A percentile compares a stretch with the other conserved stretches of the same genome.
phyloP scores from a whole-genome alignment of 306 rosid genomes.

The Morella rubra region DNA sequence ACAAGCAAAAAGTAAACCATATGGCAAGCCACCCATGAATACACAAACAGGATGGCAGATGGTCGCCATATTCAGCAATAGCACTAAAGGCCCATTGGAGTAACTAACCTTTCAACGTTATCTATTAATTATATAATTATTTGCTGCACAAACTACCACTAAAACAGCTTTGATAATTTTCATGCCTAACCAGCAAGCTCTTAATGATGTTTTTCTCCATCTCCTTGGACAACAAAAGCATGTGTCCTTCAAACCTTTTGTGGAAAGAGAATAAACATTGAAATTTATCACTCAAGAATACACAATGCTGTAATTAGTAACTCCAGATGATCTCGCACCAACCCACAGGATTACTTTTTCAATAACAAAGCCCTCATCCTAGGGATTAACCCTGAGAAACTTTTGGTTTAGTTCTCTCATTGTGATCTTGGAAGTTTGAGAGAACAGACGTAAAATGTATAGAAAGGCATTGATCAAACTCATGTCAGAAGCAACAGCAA shows the following conservation, averaged over 20 bases:
- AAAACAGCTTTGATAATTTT: background rate
- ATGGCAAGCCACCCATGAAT: conserved; percentile 14
- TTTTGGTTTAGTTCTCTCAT: background rate
- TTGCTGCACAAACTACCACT: background rate
- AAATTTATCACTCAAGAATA: background rate
- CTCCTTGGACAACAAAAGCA: background rate
- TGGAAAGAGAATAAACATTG: background rate
- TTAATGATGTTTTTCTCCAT: background rate
- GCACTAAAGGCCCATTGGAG: background rate
- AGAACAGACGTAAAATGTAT: background rate
- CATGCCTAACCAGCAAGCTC: background rate
- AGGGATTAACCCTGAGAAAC: background rate
- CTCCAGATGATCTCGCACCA: background rate
- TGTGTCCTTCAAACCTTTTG: background rate
- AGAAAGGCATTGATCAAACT: background rate
- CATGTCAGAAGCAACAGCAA: background rate
- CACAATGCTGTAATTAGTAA: background rate
- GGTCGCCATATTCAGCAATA: conserved; percentile 12
- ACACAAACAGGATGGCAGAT: conserved; percentile 2
- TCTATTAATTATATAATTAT: background rate
- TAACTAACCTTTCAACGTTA: background rate
- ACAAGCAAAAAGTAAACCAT: conserved; percentile 24
- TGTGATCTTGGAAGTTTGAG: conserved; percentile 1
- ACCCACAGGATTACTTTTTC: no score
- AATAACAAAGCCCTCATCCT: no score